A percentile compares a stretch with the other conserved stretches of the same genome.
Evolutionary conservation across 2,329 filamentous ascomycete genomes (phyloP).

Genomic region (Colletotrichum musicola): DNA sequence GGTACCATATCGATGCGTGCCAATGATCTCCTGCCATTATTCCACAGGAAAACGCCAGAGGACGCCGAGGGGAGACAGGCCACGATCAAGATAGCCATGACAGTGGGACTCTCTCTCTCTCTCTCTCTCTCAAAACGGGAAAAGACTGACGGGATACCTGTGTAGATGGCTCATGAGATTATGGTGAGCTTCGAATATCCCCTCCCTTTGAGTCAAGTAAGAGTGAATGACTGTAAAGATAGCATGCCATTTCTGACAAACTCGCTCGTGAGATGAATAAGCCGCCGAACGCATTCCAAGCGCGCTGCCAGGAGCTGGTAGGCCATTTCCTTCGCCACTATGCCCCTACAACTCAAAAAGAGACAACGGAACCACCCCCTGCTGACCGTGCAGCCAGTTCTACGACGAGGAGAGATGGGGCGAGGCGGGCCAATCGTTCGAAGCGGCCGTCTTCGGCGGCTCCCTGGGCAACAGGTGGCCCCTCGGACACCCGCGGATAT

Average conservation of each 20-base stretch:
- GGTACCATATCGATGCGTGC: too few relatives aligned
- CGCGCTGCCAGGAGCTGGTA: neutral
- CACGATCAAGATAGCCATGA: neutral
- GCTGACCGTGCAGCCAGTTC: neutral
- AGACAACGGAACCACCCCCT: neutral
- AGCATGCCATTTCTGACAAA: conserved; percentile 10
- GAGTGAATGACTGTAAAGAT: neutral
- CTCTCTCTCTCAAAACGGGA: neutral
- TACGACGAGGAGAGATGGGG: conserved; percentile 23
- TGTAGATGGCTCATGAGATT: conserved; percentile 25
- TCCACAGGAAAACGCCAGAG: too few relatives aligned
- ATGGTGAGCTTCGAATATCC: neutral
- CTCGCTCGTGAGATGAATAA: neutral
- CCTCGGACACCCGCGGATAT: neutral
- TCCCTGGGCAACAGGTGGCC: neutral
- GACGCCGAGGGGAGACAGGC: too few relatives aligned
- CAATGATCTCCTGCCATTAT: too few relatives aligned
- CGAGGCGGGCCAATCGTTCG: conserved; percentile 28
- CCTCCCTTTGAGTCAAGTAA: neutral
- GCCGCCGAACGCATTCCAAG: too few relatives aligned
- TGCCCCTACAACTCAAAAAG: neutral
- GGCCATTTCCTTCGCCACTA: neutral
- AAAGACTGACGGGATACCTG: neutral
- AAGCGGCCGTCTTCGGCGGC: conserved; percentile 15
- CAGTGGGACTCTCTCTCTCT: neutral